phyloP scores from a whole-genome alignment of 176 grass and related monocot species.

The Oryza glaberrima region DNA sequence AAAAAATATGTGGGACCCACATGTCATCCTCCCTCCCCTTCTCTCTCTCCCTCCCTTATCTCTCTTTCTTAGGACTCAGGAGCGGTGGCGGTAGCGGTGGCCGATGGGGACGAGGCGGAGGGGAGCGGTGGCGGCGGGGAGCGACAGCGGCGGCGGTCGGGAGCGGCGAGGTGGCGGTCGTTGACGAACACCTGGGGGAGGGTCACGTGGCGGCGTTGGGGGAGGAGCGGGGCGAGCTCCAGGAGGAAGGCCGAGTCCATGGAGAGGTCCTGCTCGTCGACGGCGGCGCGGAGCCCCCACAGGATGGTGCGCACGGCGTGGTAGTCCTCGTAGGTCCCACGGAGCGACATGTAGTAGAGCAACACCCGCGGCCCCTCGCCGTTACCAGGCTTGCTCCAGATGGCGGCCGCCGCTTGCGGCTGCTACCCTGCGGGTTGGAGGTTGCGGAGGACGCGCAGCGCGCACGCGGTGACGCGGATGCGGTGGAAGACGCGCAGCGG shows the following conservation, averaged over 20 bases:
- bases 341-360: constrained; percentile 81
- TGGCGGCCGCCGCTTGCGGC: neutral
- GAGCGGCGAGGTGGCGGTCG: constrained; percentile 62
- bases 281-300: constrained; percentile 52
- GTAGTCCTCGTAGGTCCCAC: constrained; percentile 74
- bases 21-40: no score
- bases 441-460: constrained; percentile 55
- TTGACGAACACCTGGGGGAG: constrained; percentile 77
- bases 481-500: constrained; percentile 65
- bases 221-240: constrained; percentile 60
- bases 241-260: constrained; percentile 53
- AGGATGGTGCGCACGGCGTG: constrained; percentile 66
- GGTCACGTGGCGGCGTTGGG: constrained; percentile 27
- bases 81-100: no score
- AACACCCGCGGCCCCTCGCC: constrained; percentile 44
- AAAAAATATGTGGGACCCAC: no score
- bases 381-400: neutral
- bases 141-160: constrained; percentile 44
- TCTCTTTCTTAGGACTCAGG: no score
- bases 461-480: constrained; percentile 63
- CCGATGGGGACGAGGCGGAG: no score
- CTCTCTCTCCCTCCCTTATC: no score
- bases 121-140: no score
- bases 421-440: constrained; percentile 38
- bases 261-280: constrained; percentile 77